Percentiles rank a stretch among this genome's conserved stretches.
phyloP scores from a whole-genome alignment of 768 basidiomycete species.

The Phylloporus arenicola region DNA sequence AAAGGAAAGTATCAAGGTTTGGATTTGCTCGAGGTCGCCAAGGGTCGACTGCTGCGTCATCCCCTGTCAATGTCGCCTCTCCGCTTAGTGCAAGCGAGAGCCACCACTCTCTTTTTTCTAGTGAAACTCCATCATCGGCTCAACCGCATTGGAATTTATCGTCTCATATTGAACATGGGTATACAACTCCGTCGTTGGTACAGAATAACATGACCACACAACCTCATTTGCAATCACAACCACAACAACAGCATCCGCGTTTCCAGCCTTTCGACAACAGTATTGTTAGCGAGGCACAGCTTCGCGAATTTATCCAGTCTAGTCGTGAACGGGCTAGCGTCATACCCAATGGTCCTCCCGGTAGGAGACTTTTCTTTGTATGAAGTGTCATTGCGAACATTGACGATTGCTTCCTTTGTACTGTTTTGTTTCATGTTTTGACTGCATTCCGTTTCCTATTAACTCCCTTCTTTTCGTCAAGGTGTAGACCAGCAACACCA shows the following conservation, averaged over 20 bases:
- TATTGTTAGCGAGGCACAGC: constrained; percentile 64
- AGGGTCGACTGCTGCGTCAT: constrained; percentile 51
- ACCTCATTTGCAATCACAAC: constrained; percentile 32
- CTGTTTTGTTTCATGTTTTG: constrained; percentile 18
- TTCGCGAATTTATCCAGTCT: constrained; percentile 69
- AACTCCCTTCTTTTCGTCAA: constrained; percentile 13
- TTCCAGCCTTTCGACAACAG: constrained; percentile 55
- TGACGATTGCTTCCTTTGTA: constrained; percentile 31
- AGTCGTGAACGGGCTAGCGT: constrained; percentile 53
- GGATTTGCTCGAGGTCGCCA: constrained; percentile 73
- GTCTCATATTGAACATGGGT: constrained; percentile 38
- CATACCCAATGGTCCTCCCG: constrained; percentile 34
- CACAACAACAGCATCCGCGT: constrained; percentile 32
- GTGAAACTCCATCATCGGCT: constrained; percentile 33
- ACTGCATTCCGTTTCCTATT: constrained; percentile 14
- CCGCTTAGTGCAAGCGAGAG: constrained; percentile 49
- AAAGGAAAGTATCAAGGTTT: constrained; percentile 71
- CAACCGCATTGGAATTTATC: constrained; percentile 44
- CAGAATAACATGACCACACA: constrained; percentile 40
- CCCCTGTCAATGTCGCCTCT: constrained; percentile 52
- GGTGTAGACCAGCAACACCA: constrained; percentile 34
- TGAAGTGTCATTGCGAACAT: constrained; percentile 29
- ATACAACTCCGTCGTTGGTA: constrained; percentile 44
- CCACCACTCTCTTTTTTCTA: constrained; percentile 45
- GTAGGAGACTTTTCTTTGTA: constrained; percentile 46